These are phyloP conservation scores for Fraxinus albicans DNA, from an alignment of 305 asterid species.

Conservation along the genomic window DNA sequence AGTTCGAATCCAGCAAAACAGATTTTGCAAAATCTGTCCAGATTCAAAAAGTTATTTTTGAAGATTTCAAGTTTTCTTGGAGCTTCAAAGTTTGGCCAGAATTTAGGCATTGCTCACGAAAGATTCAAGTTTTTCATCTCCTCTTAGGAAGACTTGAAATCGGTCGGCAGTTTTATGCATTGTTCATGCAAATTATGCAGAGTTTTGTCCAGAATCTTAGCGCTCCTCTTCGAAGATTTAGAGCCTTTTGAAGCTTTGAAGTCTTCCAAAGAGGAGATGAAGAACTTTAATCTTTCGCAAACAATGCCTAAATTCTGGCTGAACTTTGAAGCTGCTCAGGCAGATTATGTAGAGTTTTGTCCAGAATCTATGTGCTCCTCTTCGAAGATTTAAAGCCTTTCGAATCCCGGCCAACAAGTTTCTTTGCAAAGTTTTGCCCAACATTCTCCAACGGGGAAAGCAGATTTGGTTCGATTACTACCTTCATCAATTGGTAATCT, in stretches of 20 bases:
- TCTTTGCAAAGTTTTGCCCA: not conserved
- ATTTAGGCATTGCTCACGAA: not conserved
- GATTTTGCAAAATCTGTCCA: not conserved
- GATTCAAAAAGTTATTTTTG: not conserved
- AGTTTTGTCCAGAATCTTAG: not conserved
- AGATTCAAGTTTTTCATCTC: not conserved
- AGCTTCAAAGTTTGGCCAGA: not conserved
- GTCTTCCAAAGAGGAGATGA: too few relatives aligned
- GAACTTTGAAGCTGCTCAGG: not conserved
- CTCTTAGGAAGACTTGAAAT: not conserved
- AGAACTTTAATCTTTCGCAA: too few relatives aligned
- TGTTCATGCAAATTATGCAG: not conserved
- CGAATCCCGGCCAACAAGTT: too few relatives aligned
- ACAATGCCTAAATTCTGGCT: too few relatives aligned
- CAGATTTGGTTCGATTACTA: not conserved
- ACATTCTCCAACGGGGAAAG: not conserved
- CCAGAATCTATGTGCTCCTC: not conserved
- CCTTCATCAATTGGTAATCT: not conserved
- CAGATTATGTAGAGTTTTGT: not conserved
- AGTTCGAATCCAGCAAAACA: not conserved
- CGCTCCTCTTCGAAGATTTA: not conserved
- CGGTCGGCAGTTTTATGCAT: not conserved
- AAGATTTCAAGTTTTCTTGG: not conserved
- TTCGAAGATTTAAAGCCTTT: too few relatives aligned
- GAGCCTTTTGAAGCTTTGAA: too few relatives aligned